Evolutionary conservation across 768 basidiomycete genomes (phyloP).

Genomic region (Pulveroboletus sp.): DNA sequence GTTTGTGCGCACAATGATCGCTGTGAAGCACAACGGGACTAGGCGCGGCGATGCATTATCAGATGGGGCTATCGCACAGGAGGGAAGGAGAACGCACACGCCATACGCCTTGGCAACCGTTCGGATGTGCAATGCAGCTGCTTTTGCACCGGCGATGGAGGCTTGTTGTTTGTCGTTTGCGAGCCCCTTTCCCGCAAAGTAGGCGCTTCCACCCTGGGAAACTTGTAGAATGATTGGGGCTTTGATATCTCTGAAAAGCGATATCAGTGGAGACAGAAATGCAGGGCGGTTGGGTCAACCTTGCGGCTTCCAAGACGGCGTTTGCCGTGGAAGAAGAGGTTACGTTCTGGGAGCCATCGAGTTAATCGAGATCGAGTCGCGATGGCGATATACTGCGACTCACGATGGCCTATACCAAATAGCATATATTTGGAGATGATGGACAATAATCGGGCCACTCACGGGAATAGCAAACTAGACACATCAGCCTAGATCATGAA

Average conservation of each 20-base stretch:
- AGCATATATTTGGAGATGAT: background rate
- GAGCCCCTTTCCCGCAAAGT: conserved; percentile 95
- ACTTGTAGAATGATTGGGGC: conserved; percentile 97
- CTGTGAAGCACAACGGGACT: conserved; percentile 97
- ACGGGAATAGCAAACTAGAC: conserved; percentile 81
- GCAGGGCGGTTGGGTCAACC: conserved; percentile 41
- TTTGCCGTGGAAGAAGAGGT: conserved; percentile 96
- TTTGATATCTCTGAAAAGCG: conserved; percentile 75
- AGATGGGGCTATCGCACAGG: background rate
- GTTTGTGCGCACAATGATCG: conserved; percentile 98
- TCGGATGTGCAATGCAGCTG: conserved; percentile 90
- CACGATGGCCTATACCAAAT: conserved; percentile 64
- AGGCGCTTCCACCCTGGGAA: conserved; percentile 95
- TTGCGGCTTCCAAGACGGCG: conserved; percentile 92
- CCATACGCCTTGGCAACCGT: conserved; percentile 87
- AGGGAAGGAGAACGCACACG: conserved; percentile 56
- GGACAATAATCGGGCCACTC: conserved; percentile 33
- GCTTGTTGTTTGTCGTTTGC: conserved; percentile 95
- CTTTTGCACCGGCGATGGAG: conserved; percentile 87
- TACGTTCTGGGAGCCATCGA: conserved; percentile 62
- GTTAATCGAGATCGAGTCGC: background rate
- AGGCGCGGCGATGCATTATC: background rate
- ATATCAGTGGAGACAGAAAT: conserved; percentile 12
- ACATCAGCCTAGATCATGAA: conserved; percentile 5
- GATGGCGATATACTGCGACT: conserved; percentile 31